Percentiles rank a stretch among this genome's conserved stretches.
These are phyloP conservation scores for Kalmanozyma brasiliensis DNA, from an alignment of 1,284 basidiomycete species.

Conservation along the genomic window DNA sequence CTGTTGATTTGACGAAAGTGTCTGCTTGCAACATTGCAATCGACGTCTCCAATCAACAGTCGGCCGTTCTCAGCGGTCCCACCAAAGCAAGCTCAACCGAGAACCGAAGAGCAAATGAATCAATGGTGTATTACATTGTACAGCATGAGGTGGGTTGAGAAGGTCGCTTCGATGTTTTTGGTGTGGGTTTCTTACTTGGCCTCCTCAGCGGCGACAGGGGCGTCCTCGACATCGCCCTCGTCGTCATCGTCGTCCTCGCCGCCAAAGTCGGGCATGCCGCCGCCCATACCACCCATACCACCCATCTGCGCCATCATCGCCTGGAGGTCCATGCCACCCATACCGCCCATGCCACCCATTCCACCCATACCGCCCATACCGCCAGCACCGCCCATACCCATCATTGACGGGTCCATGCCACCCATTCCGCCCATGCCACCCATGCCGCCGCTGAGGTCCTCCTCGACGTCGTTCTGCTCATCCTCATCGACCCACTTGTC, in stretches of 20 bases:
- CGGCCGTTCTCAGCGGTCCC: too few species aligned
- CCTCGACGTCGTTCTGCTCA: conserved; percentile 63
- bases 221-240: conserved; percentile 67
- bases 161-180: too few species aligned
- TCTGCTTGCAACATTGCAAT: too few species aligned
- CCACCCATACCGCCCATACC: conserved; percentile 30
- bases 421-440: conserved; percentile 67
- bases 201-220: conserved; percentile 29
- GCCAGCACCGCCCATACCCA: conserved; percentile 31
- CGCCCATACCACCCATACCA: conserved; percentile 21
- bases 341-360: conserved; percentile 21
- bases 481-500: conserved; percentile 69
- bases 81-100: too few species aligned
- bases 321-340: conserved; percentile 39
- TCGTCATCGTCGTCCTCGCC: conserved; percentile 55
- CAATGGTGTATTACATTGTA: too few species aligned
- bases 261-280: conserved; percentile 42
- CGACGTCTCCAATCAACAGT: too few species aligned
- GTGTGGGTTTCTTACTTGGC: conserved; percentile 24
- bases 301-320: conserved; percentile 49
- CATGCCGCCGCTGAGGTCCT: conserved; percentile 68
- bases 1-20: background rate
- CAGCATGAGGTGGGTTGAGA: too few species aligned
- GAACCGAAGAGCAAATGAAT: too few species aligned
- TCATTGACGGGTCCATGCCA: conserved; percentile 48